These are phyloP conservation scores for Pisolithus tinctorius DNA, from an alignment of 768 basidiomycete genomes.

Conservation along the genomic window DNA sequence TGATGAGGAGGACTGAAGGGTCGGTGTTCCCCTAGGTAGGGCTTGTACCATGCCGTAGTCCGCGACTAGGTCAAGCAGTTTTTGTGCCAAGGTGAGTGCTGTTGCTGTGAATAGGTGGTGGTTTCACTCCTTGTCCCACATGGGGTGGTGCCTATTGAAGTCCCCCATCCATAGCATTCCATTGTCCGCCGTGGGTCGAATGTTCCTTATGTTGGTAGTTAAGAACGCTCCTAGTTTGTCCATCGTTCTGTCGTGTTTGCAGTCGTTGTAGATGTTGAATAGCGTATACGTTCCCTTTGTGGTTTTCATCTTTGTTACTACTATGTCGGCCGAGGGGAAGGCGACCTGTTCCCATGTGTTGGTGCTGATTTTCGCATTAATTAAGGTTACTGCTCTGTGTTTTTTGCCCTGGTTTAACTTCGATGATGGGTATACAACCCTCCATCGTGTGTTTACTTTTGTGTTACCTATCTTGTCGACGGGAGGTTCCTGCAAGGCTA, in stretches of 20 bases:
- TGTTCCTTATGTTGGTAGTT: too few relatives aligned
- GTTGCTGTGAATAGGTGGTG: too few relatives aligned
- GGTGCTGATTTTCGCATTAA: neutral
- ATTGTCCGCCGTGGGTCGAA: too few relatives aligned
- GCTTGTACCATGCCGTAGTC: too few relatives aligned
- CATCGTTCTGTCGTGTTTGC: neutral
- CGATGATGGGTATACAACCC: constrained; percentile 13
- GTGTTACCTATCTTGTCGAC: constrained; percentile 17
- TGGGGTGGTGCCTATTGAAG: too few relatives aligned
- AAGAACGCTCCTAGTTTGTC: too few relatives aligned
- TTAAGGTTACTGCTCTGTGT: constrained; percentile 11
- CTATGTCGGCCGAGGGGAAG: neutral
- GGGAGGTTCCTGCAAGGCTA: constrained; percentile 35
- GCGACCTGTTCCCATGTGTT: constrained; percentile 8
- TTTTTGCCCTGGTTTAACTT: neutral
- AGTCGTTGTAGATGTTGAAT: constrained; percentile 7
- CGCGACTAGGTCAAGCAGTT: too few relatives aligned
- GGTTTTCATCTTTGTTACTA: neutral
- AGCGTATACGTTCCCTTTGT: neutral
- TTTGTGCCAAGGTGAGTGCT: too few relatives aligned
- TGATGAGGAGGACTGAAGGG: too few relatives aligned
- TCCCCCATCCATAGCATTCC: too few relatives aligned
- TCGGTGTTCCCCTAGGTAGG: too few relatives aligned
- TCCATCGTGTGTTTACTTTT: constrained; percentile 7
- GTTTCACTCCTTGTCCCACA: too few relatives aligned